Base-by-base conservation (phyloP, 108 stramenopile species). In the Cyclotella atomus region DNA sequence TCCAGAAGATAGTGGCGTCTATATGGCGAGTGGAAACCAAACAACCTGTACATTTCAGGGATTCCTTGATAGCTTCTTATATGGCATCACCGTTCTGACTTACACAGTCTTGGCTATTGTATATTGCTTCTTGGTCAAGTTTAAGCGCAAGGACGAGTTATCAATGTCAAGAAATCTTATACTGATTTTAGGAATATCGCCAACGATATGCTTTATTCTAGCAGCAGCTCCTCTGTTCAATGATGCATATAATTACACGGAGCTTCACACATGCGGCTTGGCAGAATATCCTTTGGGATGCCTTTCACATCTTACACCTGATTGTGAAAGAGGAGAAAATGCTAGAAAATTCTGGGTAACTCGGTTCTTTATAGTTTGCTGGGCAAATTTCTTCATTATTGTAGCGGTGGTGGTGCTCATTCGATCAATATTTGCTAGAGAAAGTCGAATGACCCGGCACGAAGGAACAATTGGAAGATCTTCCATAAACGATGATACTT, bases 251-350 rank as follows among this genome's bases (percentile, higher is more conserved):
- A 71, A 79, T 60, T 71, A 71, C 24, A 54, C 50, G 10, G 65
- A 64, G 20, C 30, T 64, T 6, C 30, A 59, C 35, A 50, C 47
- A n/a, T 79, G 78, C 38, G 33, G 57, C 46, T 57, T 72, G 20
- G 70, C 64, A 46, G 65, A 70, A 45, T 62, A 71, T 44, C 78
- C 78, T 8, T 19, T 71, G 27, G 71, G 70, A 9, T 79, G 77
- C 54, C 62, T 71, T 36, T 15, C 24, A 0, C 25, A 30, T 21
- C 20, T 29, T 24, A 1, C 35, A 36, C 14, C 21, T 53, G 59
- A 59, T 15, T 72, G 78, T 34, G 30, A 24, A 19, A 50, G 71
- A n/a, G 70, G 78, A 41, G 25, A 19, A 17, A n/a, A 45, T 29
- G 70, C 78, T 10, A 53, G 29, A 19, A 53, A 49, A 41, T 54